Conservation (phyloP, 108 stramenopile species). For the Fistulifera pelliculosa region DNA sequence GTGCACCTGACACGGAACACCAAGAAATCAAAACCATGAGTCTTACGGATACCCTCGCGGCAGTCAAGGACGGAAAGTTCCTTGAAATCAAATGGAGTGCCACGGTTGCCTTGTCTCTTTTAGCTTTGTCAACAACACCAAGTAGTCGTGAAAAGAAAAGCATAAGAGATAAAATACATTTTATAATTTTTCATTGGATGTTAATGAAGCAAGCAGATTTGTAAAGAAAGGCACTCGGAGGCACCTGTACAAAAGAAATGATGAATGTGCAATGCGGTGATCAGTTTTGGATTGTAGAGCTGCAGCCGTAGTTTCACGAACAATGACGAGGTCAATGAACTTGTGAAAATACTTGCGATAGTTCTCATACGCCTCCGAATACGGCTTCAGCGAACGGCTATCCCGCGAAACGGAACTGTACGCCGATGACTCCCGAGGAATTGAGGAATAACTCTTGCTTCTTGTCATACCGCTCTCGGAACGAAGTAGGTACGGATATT, state of each 20-base stretch:
- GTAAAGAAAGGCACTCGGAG: not conserved
- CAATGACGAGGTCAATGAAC: conserved; percentile 70
- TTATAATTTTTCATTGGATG: conserved; percentile 1
- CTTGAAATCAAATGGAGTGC: conserved; percentile 80
- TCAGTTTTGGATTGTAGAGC: conserved; percentile 2
- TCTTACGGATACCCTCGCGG: conserved; percentile 29
- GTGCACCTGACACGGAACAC: conserved; percentile 58
- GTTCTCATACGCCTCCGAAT: conserved; percentile 37
- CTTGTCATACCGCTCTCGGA: conserved; percentile 18
- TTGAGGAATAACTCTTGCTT: conserved; percentile 39
- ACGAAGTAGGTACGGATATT: not conserved
- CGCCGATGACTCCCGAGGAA: conserved; percentile 2
- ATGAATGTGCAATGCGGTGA: not conserved
- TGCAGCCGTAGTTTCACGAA: conserved; percentile 45
- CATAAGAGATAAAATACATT: not conserved
- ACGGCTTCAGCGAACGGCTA: conserved; percentile 5
- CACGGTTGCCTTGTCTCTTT: conserved; percentile 62
- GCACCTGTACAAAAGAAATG: too few species aligned
- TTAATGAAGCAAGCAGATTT: not conserved
- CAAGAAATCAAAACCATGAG: conserved; percentile 42
- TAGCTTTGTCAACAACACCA: conserved; percentile 16
- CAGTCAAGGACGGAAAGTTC: conserved; percentile 47
- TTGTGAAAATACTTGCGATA: conserved; percentile 61
- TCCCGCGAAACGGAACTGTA: conserved; percentile 11
- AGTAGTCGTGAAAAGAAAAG: not conserved